Percentiles rank a stretch among this genome's conserved stretches.
Evolutionary conservation across 164 flowering plant species (phyloP).

Genomic region (Protea cynaroides): DNA sequence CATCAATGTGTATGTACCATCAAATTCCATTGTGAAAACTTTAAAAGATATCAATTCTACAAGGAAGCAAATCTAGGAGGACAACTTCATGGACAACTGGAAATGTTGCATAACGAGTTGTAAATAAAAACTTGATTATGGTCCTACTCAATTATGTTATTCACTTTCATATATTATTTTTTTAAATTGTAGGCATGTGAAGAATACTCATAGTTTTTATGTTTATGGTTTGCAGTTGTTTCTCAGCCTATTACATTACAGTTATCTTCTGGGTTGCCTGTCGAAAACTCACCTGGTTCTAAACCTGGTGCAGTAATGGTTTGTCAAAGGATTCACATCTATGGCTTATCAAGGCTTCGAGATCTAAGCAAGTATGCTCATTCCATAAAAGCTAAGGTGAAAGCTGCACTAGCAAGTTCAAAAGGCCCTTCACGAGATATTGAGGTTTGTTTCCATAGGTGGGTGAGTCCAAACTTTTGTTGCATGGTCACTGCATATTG

Average conservation of each 20-base stretch:
- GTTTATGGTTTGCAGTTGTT: slow-evolving; percentile 38
- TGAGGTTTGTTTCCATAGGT: slow-evolving; percentile 89
- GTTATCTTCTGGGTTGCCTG: slow-evolving; percentile 39
- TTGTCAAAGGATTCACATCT: slow-evolving; percentile 61
- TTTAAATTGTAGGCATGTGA: too few relatives aligned
- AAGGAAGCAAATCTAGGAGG: not conserved
- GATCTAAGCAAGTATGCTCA: slow-evolving; percentile 53
- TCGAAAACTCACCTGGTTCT: slow-evolving; percentile 53
- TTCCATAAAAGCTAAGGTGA: slow-evolving; percentile 47
- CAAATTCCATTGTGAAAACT: too few relatives aligned
- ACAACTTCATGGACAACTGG: not conserved
- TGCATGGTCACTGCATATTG: too few relatives aligned
- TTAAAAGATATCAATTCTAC: too few relatives aligned
- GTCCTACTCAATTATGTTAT: not conserved
- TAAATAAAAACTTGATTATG: not conserved
- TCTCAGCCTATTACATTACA: slow-evolving; percentile 30
- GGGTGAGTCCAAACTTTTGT: slow-evolving; percentile 41
- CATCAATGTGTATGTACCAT: too few relatives aligned
- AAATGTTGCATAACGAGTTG: not conserved
- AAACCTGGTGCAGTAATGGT: slow-evolving; percentile 39
- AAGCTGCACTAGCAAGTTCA: slow-evolving; percentile 25
- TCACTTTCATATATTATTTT: too few relatives aligned
- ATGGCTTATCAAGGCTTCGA: slow-evolving; percentile 58
- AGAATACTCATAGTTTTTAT: too few relatives aligned
- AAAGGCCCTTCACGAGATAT: slow-evolving; percentile 25